A percentile compares a stretch with the other conserved stretches of the same genome.
Conservation (phyloP, 2,329 filamentous ascomycete species). For the Xylariaceae sp. region DNA sequence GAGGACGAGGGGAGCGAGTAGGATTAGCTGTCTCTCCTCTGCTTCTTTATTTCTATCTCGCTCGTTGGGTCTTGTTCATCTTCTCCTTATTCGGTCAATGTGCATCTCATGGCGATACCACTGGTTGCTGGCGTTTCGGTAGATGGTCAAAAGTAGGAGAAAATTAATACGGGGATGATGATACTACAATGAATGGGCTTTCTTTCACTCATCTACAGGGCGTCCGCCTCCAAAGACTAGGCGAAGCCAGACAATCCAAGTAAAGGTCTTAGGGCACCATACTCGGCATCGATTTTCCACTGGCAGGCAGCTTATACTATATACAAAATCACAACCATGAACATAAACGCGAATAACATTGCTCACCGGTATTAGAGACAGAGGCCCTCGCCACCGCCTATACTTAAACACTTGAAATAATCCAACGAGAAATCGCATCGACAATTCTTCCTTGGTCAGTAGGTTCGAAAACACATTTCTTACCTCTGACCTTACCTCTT, state of each 20-base stretch:
- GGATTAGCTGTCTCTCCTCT: neutral
- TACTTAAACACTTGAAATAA: constrained; percentile 3
- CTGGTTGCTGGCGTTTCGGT: constrained; percentile 37
- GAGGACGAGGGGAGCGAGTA: constrained; percentile 36
- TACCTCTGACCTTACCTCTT: constrained; percentile 63
- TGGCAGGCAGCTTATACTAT: neutral
- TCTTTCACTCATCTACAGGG: neutral
- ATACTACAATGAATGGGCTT: constrained; percentile 8
- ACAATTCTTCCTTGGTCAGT: constrained; percentile 31
- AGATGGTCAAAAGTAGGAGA: constrained; percentile 22
- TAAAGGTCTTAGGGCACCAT: too few relatives aligned
- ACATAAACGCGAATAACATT: constrained; percentile 1
- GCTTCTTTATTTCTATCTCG: constrained; percentile 3
- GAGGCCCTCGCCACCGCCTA: constrained; percentile 15
- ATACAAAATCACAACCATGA: neutral
- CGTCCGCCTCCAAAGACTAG: too few relatives aligned
- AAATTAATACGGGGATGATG: constrained; percentile 17
- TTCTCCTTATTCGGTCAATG: constrained; percentile 14
- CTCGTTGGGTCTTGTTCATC: constrained; percentile 4
- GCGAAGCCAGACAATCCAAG: too few relatives aligned
- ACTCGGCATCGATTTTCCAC: neutral
- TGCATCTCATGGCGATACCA: constrained; percentile 41
- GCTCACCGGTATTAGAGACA: constrained; percentile 12
- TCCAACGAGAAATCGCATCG: constrained; percentile 14
- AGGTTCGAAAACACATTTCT: constrained; percentile 46